Base-by-base conservation (phyloP, 2,329 filamentous ascomycete genomes). In the Claviceps sp. region DNA sequence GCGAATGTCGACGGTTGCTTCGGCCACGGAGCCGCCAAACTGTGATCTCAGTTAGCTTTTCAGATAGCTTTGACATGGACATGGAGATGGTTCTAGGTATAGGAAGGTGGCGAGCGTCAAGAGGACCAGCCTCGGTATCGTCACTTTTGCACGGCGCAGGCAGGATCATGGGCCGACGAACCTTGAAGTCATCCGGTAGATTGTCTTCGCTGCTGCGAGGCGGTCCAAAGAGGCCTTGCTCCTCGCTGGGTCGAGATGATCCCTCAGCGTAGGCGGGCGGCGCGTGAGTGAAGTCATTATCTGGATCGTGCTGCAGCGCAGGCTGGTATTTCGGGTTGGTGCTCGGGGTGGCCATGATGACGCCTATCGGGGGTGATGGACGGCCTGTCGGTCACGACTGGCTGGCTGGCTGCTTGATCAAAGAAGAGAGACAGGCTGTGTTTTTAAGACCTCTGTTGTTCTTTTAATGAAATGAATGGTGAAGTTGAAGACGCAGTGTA, bases 141-240 rank as follows among this genome's bases (percentile, higher is more conserved):
- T 38, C n/a, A 37, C 13, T n/a, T 37, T 26, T 3, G 17, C 7
- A 19, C 10, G 26, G 14, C 16, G 8, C 17, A 13, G 39, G 16
- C 11, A 30, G 14, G 45, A 48, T 44, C 8, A 42, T 34, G 26
- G 7, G 22, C 4, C 19, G 24, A 47, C 59, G 4, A 60, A 87
- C 85, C 78, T 96, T 97, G 81, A 97, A 97, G 70, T 97, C 91
- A 73, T 97, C 91, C 1, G 91, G 91, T 45, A 97, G 67, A 64
- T 96, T 94, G 70, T 96, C 91, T 64, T 90, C 82, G 68, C 90
- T 90, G 65, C 76, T 78, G 61, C 90, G 82, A 50, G 88, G 82
- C 45, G 77, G 80, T 47, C 81, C 84, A 56, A 77, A 77, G 53
- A 87, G 78, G 42, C 86, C 75, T 22, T 78, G 72, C 13, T 71